These are phyloP conservation scores for Suhomyces bribrorum DNA, from an alignment of 1,139 yeast genomes.

Conservation along the genomic window DNA sequence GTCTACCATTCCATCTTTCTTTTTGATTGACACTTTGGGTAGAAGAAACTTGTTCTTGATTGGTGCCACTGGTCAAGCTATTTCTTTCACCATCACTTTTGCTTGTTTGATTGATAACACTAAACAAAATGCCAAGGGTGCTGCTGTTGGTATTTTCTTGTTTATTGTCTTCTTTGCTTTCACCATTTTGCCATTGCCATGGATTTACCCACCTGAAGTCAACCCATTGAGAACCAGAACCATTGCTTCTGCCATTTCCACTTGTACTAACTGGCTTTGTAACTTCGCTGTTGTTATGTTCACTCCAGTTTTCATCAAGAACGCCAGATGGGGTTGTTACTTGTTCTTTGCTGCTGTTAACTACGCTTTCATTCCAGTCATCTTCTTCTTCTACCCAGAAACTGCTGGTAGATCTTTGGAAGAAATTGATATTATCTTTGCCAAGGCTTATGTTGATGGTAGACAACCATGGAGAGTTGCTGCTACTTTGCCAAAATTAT, in stretches of 20 bases:
- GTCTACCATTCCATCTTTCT: constrained; percentile 63
- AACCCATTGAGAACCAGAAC: constrained; percentile 65
- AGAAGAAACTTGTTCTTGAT: constrained; percentile 61
- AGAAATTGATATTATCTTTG: constrained; percentile 30
- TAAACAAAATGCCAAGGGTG: constrained; percentile 42
- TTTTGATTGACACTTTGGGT: constrained; percentile 62
- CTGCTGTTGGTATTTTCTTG: constrained; percentile 38
- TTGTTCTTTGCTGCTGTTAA: constrained; percentile 29
- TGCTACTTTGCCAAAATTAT: constrained; percentile 48
- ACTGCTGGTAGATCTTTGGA: constrained; percentile 35
- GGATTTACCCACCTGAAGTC: constrained; percentile 65
- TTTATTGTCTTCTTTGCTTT: constrained; percentile 31
- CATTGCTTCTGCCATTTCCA: constrained; percentile 51
- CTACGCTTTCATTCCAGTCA: constrained; percentile 27
- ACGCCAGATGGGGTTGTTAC: constrained; percentile 48
- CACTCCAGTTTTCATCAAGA: constrained; percentile 51
- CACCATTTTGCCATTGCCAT: constrained; percentile 44
- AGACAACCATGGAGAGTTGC: constrained; percentile 54
- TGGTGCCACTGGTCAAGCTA: constrained; percentile 52
- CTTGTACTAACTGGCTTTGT: constrained; percentile 52
- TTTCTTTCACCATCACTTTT: constrained; percentile 42
- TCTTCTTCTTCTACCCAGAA: constrained; percentile 34
- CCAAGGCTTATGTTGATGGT: constrained; percentile 44
- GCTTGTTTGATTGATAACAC: constrained; percentile 43
- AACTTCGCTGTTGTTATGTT: constrained; percentile 56